Base-by-base conservation (phyloP, 495 filamentous ascomycete species). In the Clavariopsis aquatica region DNA sequence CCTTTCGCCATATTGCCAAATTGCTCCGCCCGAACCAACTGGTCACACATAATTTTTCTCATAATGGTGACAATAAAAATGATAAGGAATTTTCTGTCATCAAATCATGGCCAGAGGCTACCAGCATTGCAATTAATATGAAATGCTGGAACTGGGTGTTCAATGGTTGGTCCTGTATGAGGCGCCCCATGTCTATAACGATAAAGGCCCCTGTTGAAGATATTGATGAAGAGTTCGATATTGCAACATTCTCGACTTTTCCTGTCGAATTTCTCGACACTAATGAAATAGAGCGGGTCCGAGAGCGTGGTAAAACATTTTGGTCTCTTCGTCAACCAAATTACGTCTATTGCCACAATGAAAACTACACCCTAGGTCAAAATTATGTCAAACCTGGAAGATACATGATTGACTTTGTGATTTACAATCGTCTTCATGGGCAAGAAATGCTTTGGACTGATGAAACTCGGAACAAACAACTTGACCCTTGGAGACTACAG, bases 331-430 rank as follows among this genome's bases (percentile, higher is more conserved):
- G 49, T 5, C 20, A 52, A 27, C 19, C 49, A 23, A 23, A 19
- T 23, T 52, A 52, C 23, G 23, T 52, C 23, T 13, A 10, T 17
- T 52, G 26, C 17, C 19, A 52, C 12, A 17, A 26, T 52, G 10
- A 36, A 36, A 36, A 36, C 49, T 24, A 27, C 23, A 24, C 10
- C 26, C 23, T 9, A 13, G n/a, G 49, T 9, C 49, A 23, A 20
- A 7, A 27, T 13, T 52, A 22, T 27, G 23, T 19, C 10, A 23
- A 23, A 24, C 27, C n/a, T 9, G 26, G 19, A 13, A 52, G 49
- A 52, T 52, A 23, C 49, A 52, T 52, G 49, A 24, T 52, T 6
- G 49, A 52, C 17, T 52, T 23, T 27, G 49, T 27, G 12, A 52
- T 26, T 2, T 24, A 52, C 27, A 2, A 2, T 23, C 49, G 23